Percentiles rank a stretch among this genome's conserved stretches.
Conservation (phyloP, 2,329 filamentous ascomycete species). For the Leptographium galeiforme region DNA sequence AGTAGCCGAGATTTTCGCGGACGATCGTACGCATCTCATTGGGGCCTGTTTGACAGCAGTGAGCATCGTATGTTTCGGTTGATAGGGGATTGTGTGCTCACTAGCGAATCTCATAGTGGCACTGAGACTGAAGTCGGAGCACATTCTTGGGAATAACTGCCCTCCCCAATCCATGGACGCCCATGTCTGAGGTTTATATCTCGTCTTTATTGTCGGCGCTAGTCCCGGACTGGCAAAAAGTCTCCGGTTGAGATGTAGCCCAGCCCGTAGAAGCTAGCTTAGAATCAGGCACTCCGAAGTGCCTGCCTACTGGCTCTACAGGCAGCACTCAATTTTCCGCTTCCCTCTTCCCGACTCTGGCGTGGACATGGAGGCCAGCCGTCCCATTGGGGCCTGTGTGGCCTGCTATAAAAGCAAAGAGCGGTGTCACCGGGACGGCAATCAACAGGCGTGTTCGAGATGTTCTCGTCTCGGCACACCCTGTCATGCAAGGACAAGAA, state of each 20-base stretch:
- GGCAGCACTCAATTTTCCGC: background rate
- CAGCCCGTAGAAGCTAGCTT: background rate
- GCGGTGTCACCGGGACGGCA: background rate
- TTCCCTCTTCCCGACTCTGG: background rate
- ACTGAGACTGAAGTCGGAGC: background rate
- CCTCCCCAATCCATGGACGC: background rate
- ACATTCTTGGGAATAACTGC: background rate
- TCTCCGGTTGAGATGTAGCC: background rate
- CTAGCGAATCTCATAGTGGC: background rate
- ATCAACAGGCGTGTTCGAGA: background rate
- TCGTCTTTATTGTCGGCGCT: background rate
- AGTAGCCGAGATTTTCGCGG: background rate
- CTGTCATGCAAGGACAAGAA: background rate
- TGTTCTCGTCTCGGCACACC: background rate
- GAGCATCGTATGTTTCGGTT: background rate
- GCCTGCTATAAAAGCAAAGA: background rate
- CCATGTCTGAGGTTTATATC: background rate
- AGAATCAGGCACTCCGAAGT: no score
- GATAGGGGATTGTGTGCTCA: background rate
- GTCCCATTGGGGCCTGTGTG: background rate
- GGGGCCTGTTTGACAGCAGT: background rate
- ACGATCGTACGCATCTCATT: background rate
- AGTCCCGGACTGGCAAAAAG: background rate
- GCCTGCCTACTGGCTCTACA: no score
- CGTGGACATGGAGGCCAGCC: background rate